These are phyloP conservation scores for Sutorius australiensis DNA, from an alignment of 768 basidiomycete genomes.

Conservation along the genomic window DNA sequence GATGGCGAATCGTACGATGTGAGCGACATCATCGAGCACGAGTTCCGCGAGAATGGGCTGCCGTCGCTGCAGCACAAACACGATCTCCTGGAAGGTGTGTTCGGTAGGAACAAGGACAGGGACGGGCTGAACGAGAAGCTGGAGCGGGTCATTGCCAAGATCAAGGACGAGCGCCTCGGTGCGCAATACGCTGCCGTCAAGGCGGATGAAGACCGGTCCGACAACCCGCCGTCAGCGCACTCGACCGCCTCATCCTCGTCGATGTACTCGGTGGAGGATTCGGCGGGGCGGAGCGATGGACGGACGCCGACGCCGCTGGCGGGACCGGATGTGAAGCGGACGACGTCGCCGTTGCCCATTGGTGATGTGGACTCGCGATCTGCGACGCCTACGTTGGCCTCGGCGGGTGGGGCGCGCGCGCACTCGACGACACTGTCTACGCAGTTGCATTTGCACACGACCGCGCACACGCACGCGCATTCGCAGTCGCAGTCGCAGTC, in stretches of 20 bases:
- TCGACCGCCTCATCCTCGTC: conserved; percentile 41
- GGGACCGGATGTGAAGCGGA: conserved; percentile 14
- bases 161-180: conserved; percentile 58
- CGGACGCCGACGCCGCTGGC: conserved; percentile 32
- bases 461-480: conserved; percentile 11
- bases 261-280: conserved; percentile 54
- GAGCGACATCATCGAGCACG: conserved; percentile 88
- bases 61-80: conserved; percentile 34
- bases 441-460: conserved; percentile 27
- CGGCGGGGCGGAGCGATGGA: conserved; percentile 9
- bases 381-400: conserved; percentile 25
- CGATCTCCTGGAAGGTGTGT: conserved; percentile 68
- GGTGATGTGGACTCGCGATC: conserved; percentile 24
- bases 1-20: conserved; percentile 93
- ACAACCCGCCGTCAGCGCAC: conserved; percentile 25
- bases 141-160: conserved; percentile 71
- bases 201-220: conserved; percentile 12
- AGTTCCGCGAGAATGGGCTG: conserved; percentile 55
- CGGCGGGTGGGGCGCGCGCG: conserved; percentile 12
- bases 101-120: conserved; percentile 54
- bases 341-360: conserved; percentile 19
- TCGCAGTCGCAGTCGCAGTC: conserved; percentile 26
- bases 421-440: conserved; percentile 24
- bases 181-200: conserved; percentile 20
- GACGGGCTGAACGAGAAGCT: conserved; percentile 66